A percentile compares a stretch with the other conserved stretches of the same genome.
Evolutionary conservation across 148 eudicot species (phyloP).

Genomic region (Rhododendron ferrugineum): DNA sequence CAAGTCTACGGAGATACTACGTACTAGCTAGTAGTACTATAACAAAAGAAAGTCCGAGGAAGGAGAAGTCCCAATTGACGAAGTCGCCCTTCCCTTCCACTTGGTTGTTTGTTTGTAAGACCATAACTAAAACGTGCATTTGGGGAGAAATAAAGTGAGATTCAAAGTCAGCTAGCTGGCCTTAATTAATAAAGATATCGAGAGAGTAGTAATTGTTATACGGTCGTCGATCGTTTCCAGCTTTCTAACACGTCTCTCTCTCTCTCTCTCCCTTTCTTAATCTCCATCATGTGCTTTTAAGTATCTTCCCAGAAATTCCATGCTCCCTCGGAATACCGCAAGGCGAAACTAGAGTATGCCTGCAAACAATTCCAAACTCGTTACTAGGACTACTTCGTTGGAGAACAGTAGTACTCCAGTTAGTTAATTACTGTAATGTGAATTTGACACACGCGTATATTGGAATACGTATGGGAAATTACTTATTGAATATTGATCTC

Average conservation of each 20-base stretch:
- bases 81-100: background rate
- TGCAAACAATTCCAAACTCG: constrained; percentile 1
- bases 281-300: background rate
- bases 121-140: constrained; percentile 6
- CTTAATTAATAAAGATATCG: background rate
- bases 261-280: background rate
- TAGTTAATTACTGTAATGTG: background rate
- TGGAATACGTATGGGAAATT: background rate
- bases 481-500: background rate
- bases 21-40: too few species aligned
- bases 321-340: background rate
- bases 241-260: background rate
- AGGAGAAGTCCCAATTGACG: background rate
- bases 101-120: background rate
- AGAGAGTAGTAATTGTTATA: background rate
- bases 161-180: background rate
- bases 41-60: background rate
- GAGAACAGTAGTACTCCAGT: background rate
- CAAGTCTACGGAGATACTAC: background rate
- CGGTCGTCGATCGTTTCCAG: background rate
- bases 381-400: background rate
- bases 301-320: background rate
- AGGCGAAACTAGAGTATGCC: constrained; percentile 7
- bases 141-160: background rate
- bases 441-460: background rate